Base-by-base conservation (phyloP, 1,284 basidiomycete genomes). In the Malassezia japonica region DNA sequence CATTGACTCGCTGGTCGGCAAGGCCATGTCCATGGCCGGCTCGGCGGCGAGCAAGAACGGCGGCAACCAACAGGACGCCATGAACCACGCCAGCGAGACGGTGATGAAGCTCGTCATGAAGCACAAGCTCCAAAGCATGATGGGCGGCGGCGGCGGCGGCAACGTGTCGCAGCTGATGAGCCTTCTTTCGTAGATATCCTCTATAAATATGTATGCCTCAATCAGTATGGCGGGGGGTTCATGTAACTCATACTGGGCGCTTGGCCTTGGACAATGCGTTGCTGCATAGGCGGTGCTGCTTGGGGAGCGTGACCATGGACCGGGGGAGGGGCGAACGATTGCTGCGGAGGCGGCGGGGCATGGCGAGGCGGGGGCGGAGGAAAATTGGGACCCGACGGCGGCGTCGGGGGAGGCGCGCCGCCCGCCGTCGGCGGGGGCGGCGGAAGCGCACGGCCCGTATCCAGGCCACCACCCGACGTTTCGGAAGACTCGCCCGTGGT, bases 71-170 rank as follows among this genome's bases (percentile, higher is more conserved):
- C 33, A 50, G 18, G 27, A 50, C 21, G 51, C 51, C n/a, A 54
- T 54, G 51, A 10, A 54, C 31, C 40, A 48, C 18, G 51, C 51
- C 10, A 48, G 35, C 15, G 35, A 48, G 24, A 54, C 51, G 1
- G 36, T 54, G 12, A 48, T 46, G 40, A 54, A 54, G 51, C 46
- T 54, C 27, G 35, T 37, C 13, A 46, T 54, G 40, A 54, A 54
- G 35, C 51, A 54, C 39, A 48, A 54, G 29, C 13, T 54, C 34
- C 42, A 54, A 12, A 48, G 35, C 29, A 41, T 41, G 51, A 16
- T 54, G 3, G 33, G 39, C 33, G 42, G 42, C 15, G 46, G 46
- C 15, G 37, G 46, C 27, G 37, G 28, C 28, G 23, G 24, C 31
- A 28, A 21, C 8, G 23, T n/a, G 3, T 47, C 45, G 34, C 2